Conservation (phyloP, 345 rosid species). For the Cardamine chenopodiifolia region DNA sequence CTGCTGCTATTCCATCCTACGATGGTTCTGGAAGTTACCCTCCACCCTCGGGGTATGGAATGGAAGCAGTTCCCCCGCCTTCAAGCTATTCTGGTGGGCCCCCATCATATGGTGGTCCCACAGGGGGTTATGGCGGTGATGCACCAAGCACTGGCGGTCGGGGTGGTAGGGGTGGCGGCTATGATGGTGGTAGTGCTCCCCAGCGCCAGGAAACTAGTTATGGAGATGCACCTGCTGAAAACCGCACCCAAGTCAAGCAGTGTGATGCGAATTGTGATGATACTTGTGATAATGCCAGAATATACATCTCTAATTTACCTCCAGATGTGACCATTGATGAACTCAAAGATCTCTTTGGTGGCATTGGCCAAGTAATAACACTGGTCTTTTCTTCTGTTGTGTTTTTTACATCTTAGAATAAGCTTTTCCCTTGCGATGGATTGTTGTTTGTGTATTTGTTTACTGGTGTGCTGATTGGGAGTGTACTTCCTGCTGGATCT, state of each 20-base stretch:
- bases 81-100: conserved; percentile 86
- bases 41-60: conserved; percentile 75
- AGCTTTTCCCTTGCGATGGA: background rate
- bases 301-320: conserved; percentile 96
- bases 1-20: conserved; percentile 64
- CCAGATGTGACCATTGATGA: conserved; percentile 88
- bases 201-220: conserved; percentile 59
- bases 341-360: conserved; percentile 88
- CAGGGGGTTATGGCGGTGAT: conserved; percentile 67
- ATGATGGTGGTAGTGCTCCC: conserved; percentile 61
- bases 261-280: conserved; percentile 84
- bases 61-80: conserved; percentile 86
- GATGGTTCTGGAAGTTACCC: conserved; percentile 62
- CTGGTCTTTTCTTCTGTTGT: conserved; percentile 38
- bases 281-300: conserved; percentile 87
- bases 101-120: conserved; percentile 78
- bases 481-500: conserved; percentile 10
- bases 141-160: conserved; percentile 50
- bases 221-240: conserved; percentile 50
- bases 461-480: conserved; percentile 24
- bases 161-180: conserved; percentile 67
- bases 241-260: conserved; percentile 69
- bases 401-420: background rate
- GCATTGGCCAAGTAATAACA: conserved; percentile 91
- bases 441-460: conserved; percentile 21